Base-by-base conservation (phyloP, 2,329 filamentous ascomycete genomes). In the Rutstroemia sp. region DNA sequence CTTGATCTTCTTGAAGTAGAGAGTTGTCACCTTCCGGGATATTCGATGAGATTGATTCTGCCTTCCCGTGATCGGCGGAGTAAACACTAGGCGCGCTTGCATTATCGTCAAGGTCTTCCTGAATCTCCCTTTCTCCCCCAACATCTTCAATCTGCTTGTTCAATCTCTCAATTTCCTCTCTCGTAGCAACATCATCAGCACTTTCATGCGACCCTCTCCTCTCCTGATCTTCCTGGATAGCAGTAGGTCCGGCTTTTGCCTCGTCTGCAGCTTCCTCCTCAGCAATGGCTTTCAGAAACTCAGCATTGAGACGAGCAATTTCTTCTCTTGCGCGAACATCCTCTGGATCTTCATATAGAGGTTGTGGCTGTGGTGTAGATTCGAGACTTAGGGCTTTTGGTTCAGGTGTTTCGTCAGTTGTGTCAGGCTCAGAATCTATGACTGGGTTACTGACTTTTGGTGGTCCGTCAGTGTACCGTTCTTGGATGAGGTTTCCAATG, bases 261-360 rank as follows among this genome's bases (percentile, higher is more conserved):
- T 36, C 21, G 8, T 48, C 44, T 3, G 16, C 39, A 9, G 38
- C 19, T 25, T 54, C 19, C 19, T 63, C 59, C n/a, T 27, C 57
- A 25, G 34, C 27, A 1, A 54, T 57, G 25, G 52, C 51, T 51
- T 60, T 63, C 49, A 64, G 44, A 5, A 67, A 58, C 34, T 66
- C 63, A 14, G 58, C 65, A 48, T 67, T 66, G 19, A 66, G 25
- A 40, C 46, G 57, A 17, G 61, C 62, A 48, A 67, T 63, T 44
- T 67, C 65, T 38, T 62, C 63, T 25, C 63, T 51, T 8, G 65
- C 65, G 30, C 61, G 61, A 47, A 60, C 51, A 57, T 67, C 65
- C 52, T 61, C 61, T 30, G 62, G 58, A 16, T 63, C 61, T 54
- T 64, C 56, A 8, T 36, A 17, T 27, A 16, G 19, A 42, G 9